Conservation (phyloP, 2,329 filamentous ascomycete species). For the Calcarisporium arbuscula region DNA sequence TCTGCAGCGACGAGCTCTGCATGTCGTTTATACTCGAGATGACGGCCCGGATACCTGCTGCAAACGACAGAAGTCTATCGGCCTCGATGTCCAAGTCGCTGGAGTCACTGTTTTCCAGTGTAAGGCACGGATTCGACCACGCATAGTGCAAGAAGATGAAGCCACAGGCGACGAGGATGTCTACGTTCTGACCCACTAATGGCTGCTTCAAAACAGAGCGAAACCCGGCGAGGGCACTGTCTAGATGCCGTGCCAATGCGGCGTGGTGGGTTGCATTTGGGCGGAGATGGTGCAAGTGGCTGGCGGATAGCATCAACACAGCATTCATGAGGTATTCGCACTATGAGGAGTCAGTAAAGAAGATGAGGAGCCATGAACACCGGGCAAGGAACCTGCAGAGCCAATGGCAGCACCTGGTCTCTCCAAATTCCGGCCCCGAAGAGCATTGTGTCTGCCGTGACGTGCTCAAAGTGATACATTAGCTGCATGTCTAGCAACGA, state of each 20-base stretch:
- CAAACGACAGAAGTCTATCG: constrained; percentile 6
- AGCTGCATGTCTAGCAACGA: constrained; percentile 4
- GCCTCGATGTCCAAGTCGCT: constrained; percentile 2
- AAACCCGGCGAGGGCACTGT: constrained; percentile 7
- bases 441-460: constrained; percentile 1
- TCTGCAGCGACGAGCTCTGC: too few species aligned
- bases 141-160: constrained; percentile 6
- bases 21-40: constrained; percentile 4
- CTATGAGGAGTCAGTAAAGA: too few species aligned
- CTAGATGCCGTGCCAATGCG: constrained; percentile 4
- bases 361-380: not conserved
- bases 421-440: constrained; percentile 5
- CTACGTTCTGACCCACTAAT: constrained; percentile 2
- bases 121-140: constrained; percentile 7
- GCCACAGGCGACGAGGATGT: constrained; percentile 5
- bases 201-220: constrained; percentile 2
- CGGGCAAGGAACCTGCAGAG: not conserved
- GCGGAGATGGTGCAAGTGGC: constrained; percentile 4
- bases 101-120: constrained; percentile 1
- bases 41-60: constrained; percentile 5
- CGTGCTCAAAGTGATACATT: constrained; percentile 6
- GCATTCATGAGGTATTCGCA: constrained; percentile 7
- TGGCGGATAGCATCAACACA: constrained; percentile 5
- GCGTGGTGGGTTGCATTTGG: constrained; percentile 2
- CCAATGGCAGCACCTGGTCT: constrained; percentile 5